Evolutionary conservation across 176 grass and related monocot species (phyloP).

Genomic region (Rhipidocladum racemiflorum): DNA sequence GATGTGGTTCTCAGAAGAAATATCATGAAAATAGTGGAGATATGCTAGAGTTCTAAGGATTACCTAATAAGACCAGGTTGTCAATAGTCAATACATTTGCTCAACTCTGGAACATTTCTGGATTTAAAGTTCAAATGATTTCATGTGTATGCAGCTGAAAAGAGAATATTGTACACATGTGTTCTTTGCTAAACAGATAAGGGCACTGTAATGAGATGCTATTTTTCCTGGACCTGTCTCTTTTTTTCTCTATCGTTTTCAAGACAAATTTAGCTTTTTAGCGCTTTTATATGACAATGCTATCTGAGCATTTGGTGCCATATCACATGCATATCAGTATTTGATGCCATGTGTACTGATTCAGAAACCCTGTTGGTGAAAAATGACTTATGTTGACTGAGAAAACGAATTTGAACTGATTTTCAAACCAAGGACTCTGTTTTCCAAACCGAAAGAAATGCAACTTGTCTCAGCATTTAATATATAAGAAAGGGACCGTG

Average conservation of each 20-base stretch:
- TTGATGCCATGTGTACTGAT: neutral
- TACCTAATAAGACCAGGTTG: neutral
- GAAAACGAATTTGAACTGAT: neutral
- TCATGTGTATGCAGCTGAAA: neutral
- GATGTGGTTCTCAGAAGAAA: neutral
- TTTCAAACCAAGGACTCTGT: neutral
- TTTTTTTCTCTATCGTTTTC: neutral
- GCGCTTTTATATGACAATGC: neutral
- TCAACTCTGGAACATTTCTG: neutral
- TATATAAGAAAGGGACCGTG: neutral
- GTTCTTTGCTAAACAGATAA: neutral
- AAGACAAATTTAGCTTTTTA: neutral
- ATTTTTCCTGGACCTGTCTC: neutral
- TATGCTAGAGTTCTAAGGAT: too few species aligned
- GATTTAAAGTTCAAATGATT: neutral
- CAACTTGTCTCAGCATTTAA: neutral
- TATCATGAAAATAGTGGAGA: neutral
- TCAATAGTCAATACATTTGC: neutral
- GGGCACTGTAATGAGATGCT: neutral
- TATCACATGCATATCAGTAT: conserved; percentile 5
- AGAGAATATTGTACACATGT: neutral
- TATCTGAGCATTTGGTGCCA: neutral
- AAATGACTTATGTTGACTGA: neutral
- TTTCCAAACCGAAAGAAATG: neutral
- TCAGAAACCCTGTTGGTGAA: neutral